Conservation (phyloP, 2,329 filamentous ascomycete species). For the Colletotrichum cuscutae region DNA sequence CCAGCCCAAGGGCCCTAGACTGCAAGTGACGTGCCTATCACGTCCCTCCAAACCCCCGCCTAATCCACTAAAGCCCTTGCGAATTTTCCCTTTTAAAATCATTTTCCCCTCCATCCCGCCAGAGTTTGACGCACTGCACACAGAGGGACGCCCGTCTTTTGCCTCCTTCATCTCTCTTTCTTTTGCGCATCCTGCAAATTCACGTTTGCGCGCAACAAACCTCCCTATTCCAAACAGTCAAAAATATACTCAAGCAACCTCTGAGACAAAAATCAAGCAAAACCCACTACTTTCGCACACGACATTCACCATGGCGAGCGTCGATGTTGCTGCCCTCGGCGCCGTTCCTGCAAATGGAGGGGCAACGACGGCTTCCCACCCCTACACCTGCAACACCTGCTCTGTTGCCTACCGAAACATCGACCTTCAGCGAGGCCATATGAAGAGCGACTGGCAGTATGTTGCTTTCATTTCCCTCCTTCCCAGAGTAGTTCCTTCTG, state of each 20-base stretch:
- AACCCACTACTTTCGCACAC: background rate
- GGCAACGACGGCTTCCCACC: conserved; percentile 68
- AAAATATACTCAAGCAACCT: background rate
- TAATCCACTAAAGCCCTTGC: conserved; percentile 37
- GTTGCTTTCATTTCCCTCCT: conserved; percentile 48
- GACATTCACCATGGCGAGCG: conserved; percentile 56
- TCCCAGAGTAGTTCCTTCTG: background rate
- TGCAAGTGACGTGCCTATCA: conserved; percentile 33
- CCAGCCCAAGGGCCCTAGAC: conserved; percentile 24
- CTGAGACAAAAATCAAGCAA: background rate
- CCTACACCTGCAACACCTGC: conserved; percentile 98
- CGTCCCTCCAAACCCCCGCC: conserved; percentile 34
- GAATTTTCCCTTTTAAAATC: conserved; percentile 36
- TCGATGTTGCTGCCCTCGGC: conserved; percentile 39
- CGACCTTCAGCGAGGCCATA: conserved; percentile 92
- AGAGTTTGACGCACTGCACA: conserved; percentile 16
- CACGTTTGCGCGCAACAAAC: background rate
- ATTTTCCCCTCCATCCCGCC: conserved; percentile 34
- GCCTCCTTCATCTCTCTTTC: background rate
- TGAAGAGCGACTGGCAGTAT: conserved; percentile 99
- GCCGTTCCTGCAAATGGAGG: conserved; percentile 39
- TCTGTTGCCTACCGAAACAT: conserved; percentile 96
- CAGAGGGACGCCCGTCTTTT: conserved; percentile 4
- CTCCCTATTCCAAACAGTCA: background rate
- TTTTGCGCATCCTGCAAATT: conserved; percentile 18